phyloP scores from a whole-genome alignment of 306 rosid species.

The Chamaecrista fasciculata region DNA sequence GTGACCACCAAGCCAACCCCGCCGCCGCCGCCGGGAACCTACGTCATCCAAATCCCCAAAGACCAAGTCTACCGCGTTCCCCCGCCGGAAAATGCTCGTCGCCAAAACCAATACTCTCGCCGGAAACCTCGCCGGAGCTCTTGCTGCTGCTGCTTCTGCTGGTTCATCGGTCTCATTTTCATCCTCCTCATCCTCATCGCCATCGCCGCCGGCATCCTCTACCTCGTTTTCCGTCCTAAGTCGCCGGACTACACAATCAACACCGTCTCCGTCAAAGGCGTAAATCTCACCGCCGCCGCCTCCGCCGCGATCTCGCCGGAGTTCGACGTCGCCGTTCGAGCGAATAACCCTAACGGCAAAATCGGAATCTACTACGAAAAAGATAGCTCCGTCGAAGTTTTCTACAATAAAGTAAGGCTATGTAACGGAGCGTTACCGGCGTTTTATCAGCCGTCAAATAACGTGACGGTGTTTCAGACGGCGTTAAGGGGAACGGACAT shows the following conservation, averaged over 20 bases:
- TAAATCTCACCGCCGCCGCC: conserved; percentile 39
- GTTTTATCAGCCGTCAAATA: conserved; percentile 72
- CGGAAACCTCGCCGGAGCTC: conserved; percentile 28
- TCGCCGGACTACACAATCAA: conserved; percentile 48
- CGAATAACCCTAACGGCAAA: conserved; percentile 52
- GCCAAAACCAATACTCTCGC: conserved; percentile 37
- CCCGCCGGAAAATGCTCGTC: conserved; percentile 56
- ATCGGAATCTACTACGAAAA: conserved; percentile 65
- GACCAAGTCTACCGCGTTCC: conserved; percentile 73
- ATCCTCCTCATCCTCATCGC: conserved; percentile 38
- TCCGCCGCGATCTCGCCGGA: conserved; percentile 44
- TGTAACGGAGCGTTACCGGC: conserved; percentile 57
- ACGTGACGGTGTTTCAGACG: conserved; percentile 49
- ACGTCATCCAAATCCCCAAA: conserved; percentile 65
- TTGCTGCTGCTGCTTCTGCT: conserved; percentile 46
- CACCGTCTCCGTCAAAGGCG: conserved; percentile 40
- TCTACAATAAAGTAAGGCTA: conserved; percentile 34
- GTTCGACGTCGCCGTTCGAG: conserved; percentile 42
- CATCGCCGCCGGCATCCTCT: conserved; percentile 39
- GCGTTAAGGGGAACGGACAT: conserved; percentile 45
- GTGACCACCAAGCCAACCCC: conserved; percentile 15
- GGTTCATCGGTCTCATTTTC: conserved; percentile 30
- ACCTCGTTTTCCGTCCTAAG: conserved; percentile 54
- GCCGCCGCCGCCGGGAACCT: conserved; percentile 40
- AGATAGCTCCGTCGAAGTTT: conserved; percentile 43